phyloP scores from a whole-genome alignment of 1,139 yeast genomes.

The Torulaspora globosa region DNA sequence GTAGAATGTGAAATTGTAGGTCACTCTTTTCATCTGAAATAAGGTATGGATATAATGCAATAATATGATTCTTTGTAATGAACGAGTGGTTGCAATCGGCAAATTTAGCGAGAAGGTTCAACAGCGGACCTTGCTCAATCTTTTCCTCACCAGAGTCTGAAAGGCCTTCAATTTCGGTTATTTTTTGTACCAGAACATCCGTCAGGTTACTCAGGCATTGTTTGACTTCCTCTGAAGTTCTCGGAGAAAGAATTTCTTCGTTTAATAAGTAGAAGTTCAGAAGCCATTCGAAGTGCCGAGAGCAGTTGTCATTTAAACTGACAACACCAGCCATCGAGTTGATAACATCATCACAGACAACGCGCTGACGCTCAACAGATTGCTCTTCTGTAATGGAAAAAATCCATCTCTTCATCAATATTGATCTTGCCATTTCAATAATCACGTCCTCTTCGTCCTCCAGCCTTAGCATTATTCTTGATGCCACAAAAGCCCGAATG shows the following conservation, averaged over 20 bases:
- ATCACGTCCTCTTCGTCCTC: conserved; percentile 70
- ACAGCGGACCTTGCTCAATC: conserved; percentile 34
- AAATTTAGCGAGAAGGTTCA: conserved; percentile 51
- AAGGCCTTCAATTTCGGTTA: conserved; percentile 33
- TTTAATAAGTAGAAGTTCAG: conserved; percentile 43
- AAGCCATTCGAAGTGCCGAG: conserved; percentile 45
- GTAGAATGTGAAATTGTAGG: conserved; percentile 47
- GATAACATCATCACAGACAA: conserved; percentile 23
- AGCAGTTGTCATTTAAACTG: conserved; percentile 38
- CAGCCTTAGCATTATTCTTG: conserved; percentile 49
- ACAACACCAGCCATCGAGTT: conserved; percentile 42
- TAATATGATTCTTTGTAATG: conserved; percentile 61
- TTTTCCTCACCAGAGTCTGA: conserved; percentile 19
- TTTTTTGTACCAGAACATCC: conserved; percentile 30
- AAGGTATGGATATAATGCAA: conserved; percentile 56
- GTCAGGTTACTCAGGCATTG: conserved; percentile 28
- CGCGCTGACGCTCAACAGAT: conserved; percentile 20
- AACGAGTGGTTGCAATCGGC: conserved; percentile 49
- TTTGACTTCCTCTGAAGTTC: conserved; percentile 22
- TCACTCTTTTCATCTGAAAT: conserved; percentile 43
- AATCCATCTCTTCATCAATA: conserved; percentile 49
- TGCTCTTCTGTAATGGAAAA: conserved; percentile 21
- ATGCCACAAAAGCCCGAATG: conserved; percentile 45
- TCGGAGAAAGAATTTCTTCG: conserved; percentile 28
- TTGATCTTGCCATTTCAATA: conserved; percentile 43